These are phyloP conservation scores for Phytophthora sojae DNA, from an alignment of 352 stramenopile species.

Conservation along the genomic window DNA sequence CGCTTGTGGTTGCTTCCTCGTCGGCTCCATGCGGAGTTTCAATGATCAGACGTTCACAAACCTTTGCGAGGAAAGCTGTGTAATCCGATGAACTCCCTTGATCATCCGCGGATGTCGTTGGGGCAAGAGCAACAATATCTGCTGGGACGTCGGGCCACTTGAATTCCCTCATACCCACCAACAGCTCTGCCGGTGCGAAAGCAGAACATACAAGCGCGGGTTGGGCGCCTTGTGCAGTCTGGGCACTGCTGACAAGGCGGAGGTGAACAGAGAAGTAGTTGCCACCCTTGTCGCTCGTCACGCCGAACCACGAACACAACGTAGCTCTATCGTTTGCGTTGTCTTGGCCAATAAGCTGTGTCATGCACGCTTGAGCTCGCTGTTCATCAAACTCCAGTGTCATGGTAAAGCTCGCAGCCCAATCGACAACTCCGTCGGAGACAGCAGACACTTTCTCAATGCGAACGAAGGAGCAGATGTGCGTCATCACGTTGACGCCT, in stretches of 20 bases:
- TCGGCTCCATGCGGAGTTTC: neutral
- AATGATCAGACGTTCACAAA: constrained; percentile 23
- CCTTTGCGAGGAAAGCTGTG: constrained; percentile 16
- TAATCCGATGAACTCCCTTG: neutral
- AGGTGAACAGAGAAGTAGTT: constrained; percentile 29
- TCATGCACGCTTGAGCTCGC: constrained; percentile 14
- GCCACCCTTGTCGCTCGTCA: constrained; percentile 2
- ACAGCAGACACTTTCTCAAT: constrained; percentile 23
- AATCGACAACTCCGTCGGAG: constrained; percentile 19
- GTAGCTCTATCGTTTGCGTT: neutral
- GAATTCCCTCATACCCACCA: constrained; percentile 20
- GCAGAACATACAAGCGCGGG: constrained; percentile 31
- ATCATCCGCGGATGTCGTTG: neutral
- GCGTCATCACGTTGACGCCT: constrained; percentile 34
- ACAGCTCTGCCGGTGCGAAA: constrained; percentile 32
- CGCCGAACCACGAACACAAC: constrained; percentile 25
- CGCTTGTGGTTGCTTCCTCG: neutral
- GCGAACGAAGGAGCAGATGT: constrained; percentile 54
- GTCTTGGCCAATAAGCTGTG: constrained; percentile 1
- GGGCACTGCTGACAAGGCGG: constrained; percentile 8
- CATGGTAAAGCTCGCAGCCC: constrained; percentile 11
- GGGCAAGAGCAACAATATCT: constrained; percentile 13
- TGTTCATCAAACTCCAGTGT: constrained; percentile 26
- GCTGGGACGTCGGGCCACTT: constrained; percentile 21
- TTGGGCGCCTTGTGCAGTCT: neutral